phyloP scores from a whole-genome alignment of 2,329 filamentous ascomycete species.

The Sclerotinia nivalis region DNA sequence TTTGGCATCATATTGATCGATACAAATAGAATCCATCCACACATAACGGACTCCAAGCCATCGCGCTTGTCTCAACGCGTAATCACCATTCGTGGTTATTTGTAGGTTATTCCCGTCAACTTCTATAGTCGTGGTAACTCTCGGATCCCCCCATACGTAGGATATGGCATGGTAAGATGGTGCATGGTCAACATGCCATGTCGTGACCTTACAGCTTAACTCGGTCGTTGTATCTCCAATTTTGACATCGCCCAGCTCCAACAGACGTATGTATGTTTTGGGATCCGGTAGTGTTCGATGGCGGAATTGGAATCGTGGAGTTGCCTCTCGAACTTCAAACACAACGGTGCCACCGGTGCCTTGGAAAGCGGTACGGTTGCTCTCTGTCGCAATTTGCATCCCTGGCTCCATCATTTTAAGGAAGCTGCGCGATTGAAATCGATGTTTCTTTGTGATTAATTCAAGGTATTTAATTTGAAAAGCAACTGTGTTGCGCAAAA shows the following conservation, averaged over 20 bases:
- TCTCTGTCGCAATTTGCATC: neutral
- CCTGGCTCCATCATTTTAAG: neutral
- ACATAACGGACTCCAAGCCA: neutral
- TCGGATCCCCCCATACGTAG: neutral
- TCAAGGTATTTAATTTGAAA: no score
- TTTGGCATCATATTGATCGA: neutral
- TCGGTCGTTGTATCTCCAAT: neutral
- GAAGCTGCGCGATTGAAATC: no score
- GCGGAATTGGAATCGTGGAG: neutral
- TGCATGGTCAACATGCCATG: neutral
- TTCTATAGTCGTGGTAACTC: neutral
- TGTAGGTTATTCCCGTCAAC: neutral
- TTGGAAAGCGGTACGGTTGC: neutral
- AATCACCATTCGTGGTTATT: neutral
- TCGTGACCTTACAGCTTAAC: neutral
- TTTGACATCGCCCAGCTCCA: neutral
- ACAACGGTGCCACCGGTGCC: neutral
- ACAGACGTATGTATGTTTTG: neutral
- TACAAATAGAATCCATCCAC: constrained; percentile 6
- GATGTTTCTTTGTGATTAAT: no score
- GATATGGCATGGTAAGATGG: neutral
- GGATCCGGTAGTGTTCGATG: neutral
- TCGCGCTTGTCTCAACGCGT: neutral
- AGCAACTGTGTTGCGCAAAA: no score
- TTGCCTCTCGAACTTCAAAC: neutral